These are phyloP conservation scores for Penicillium argentinense DNA, from an alignment of 495 filamentous ascomycete genomes.

Conservation along the genomic window DNA sequence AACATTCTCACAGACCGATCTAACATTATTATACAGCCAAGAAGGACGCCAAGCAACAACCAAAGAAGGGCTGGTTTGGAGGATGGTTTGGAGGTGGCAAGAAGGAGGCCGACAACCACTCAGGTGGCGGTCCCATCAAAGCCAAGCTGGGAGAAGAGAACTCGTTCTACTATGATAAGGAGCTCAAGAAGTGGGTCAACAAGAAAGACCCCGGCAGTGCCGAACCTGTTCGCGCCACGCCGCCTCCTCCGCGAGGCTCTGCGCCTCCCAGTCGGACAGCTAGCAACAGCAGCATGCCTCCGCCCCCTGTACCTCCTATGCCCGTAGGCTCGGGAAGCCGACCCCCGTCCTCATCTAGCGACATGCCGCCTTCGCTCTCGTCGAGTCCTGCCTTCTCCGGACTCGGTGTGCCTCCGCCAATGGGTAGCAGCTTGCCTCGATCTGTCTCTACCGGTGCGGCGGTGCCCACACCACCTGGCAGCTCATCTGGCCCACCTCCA, in stretches of 20 bases:
- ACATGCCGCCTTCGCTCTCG: constrained; percentile 33
- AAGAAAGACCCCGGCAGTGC: constrained; percentile 69
- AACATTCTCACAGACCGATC: too few species aligned
- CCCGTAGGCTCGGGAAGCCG: constrained; percentile 31
- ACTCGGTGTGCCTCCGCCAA: constrained; percentile 29
- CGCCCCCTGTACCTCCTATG: constrained; percentile 36
- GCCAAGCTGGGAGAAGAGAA: constrained; percentile 95
- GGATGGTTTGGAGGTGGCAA: constrained; percentile 78
- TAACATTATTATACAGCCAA: constrained; percentile 36
- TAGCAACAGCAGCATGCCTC: constrained; percentile 37
- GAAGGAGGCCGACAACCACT: constrained; percentile 65
- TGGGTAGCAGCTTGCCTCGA: constrained; percentile 28
- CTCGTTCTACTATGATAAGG: constrained; percentile 89
- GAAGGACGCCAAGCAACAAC: constrained; percentile 29
- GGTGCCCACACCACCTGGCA: constrained; percentile 30
- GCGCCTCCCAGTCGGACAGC: constrained; percentile 42
- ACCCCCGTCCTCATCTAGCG: constrained; percentile 41
- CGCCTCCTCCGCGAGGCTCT: constrained; percentile 51
- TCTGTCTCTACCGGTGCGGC: constrained; percentile 40
- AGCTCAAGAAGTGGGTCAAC: constrained; percentile 97
- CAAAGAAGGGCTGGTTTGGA: constrained; percentile 81
- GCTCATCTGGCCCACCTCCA: constrained; percentile 29
- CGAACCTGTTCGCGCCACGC: constrained; percentile 48
- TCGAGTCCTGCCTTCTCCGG: constrained; percentile 42
- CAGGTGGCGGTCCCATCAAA: constrained; percentile 65